Evolutionary conservation across 441 rosid genomes (phyloP), one percentile per base, ranked within the genome.

Genomic region (Manihot esculenta): DNA sequence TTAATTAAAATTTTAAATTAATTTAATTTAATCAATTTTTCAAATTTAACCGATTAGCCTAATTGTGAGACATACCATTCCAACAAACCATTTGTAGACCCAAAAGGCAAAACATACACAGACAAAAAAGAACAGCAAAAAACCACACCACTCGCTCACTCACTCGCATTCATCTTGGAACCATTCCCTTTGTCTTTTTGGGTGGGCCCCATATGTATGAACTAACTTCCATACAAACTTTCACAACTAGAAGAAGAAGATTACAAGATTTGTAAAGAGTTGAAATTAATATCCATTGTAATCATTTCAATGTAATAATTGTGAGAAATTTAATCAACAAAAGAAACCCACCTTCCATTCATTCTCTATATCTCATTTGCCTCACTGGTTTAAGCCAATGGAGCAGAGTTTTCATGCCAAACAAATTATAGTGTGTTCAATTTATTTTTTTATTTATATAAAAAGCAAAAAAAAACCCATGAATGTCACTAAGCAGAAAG

Each of bases 281-380:
- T 69, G 61, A 74, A 74, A 47, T 69, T 59, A 60, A 70, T n/a
- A n/a, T 56, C 71, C 56, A 48, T 44, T 61, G 13, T 60, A 55
- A 78, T 78, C 82, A 76, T 74, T 76, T 66, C 76, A 57, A 53
- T 49, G 78, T 50, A 62, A 80, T 73, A 42, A 82, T 76, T 73
- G 76, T 17, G 10, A 66, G 42, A 70, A 35, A 68, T 69, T 35
- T 35, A 77, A 33, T 60, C 68, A 66, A 76, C 61, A 26, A 60
- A 62, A 38, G 47, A 24, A 21, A 21, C 9, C n/a, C n/a, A n/a
- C n/a, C n/a, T n/a, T n/a, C n/a, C n/a, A n/a, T n/a, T n/a, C n/a
- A n/a, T n/a, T n/a, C n/a, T n/a, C n/a, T n/a, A n/a, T n/a, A n/a
- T n/a, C 33, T 5, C 20, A 27, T 20, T 12, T 24, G 61, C 35